Percentiles rank a stretch among this genome's conserved stretches.
phyloP scores from a whole-genome alignment of 495 filamentous ascomycete species.

The Parmelia sp. region DNA sequence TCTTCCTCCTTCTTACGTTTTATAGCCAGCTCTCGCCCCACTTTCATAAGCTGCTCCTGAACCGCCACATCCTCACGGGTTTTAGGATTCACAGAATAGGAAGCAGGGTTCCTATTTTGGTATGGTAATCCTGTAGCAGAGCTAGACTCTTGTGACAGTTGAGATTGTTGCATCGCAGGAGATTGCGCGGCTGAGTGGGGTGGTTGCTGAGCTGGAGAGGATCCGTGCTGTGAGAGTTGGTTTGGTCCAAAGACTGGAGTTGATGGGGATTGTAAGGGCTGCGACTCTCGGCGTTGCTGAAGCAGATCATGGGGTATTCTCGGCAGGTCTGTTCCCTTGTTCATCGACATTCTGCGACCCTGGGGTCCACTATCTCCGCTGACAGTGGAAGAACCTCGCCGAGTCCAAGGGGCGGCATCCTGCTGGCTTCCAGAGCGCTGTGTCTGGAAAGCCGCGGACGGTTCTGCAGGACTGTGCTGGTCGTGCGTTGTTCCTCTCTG shows the following conservation, averaged over 20 bases:
- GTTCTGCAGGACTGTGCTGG: constrained; percentile 70
- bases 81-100: constrained; percentile 22
- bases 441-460: constrained; percentile 86
- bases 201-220: constrained; percentile 15
- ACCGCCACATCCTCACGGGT: constrained; percentile 52
- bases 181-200: constrained; percentile 17
- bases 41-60: constrained; percentile 82
- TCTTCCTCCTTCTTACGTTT: constrained; percentile 77
- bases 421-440: constrained; percentile 57
- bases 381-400: constrained; percentile 88
- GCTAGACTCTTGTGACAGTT: constrained; percentile 14
- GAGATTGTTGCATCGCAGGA: constrained; percentile 18
- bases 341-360: constrained; percentile 52
- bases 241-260: constrained; percentile 10
- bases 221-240: constrained; percentile 4
- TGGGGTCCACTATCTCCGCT: constrained; percentile 80
- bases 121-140: constrained; percentile 13
- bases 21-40: constrained; percentile 67
- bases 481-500: constrained; percentile 60
- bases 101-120: constrained; percentile 11
- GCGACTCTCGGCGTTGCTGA: constrained; percentile 23
- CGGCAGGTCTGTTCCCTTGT: constrained; percentile 40
- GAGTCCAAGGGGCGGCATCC: constrained; percentile 61
- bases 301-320: constrained; percentile 39
- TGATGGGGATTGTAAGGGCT: constrained; percentile 22